Percentiles rank a stretch among this genome's conserved stretches.
phyloP scores from a whole-genome alignment of 176 grass and related monocot genomes.

The Eleusine coracana region DNA sequence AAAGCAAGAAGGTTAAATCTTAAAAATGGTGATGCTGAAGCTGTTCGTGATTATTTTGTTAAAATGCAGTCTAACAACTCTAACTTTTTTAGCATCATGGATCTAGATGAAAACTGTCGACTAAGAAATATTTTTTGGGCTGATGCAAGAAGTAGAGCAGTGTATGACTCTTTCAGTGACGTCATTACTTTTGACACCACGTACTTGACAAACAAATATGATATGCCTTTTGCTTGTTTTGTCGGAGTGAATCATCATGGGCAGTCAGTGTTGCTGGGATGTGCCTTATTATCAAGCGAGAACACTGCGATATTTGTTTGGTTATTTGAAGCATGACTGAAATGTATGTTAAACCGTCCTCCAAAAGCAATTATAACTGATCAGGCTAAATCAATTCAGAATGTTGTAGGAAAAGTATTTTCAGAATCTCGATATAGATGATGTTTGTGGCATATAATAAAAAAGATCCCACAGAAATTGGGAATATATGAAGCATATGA shows the following conservation, averaged over 20 bases:
- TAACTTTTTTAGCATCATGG: slow-evolving; percentile 28
- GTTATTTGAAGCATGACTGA: neutral
- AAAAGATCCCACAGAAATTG: neutral
- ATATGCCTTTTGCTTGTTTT: no score
- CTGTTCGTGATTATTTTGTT: slow-evolving; percentile 30
- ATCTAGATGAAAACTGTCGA: slow-evolving; percentile 28
- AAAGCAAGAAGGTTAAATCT: neutral
- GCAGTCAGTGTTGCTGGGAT: no score
- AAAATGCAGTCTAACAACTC: slow-evolving; percentile 34
- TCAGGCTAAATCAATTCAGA: neutral
- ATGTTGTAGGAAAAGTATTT: slow-evolving; percentile 4
- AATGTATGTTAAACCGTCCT: neutral
- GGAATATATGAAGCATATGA: neutral
- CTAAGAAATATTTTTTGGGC: slow-evolving; percentile 33
- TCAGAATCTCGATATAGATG: slow-evolving; percentile 3
- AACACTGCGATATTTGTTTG: neutral
- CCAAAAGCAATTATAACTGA: slow-evolving; percentile 1
- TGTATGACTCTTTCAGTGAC: slow-evolving; percentile 1
- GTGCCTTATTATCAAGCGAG: neutral
- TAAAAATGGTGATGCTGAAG: slow-evolving; percentile 14
- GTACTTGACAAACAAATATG: no score
- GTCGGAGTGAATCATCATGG: no score
- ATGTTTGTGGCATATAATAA: slow-evolving; percentile 25
- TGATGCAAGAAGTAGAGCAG: slow-evolving; percentile 37
- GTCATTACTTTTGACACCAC: no score